phyloP scores from a whole-genome alignment of 495 filamentous ascomycete genomes.

The Aspergillus funiculosus region DNA sequence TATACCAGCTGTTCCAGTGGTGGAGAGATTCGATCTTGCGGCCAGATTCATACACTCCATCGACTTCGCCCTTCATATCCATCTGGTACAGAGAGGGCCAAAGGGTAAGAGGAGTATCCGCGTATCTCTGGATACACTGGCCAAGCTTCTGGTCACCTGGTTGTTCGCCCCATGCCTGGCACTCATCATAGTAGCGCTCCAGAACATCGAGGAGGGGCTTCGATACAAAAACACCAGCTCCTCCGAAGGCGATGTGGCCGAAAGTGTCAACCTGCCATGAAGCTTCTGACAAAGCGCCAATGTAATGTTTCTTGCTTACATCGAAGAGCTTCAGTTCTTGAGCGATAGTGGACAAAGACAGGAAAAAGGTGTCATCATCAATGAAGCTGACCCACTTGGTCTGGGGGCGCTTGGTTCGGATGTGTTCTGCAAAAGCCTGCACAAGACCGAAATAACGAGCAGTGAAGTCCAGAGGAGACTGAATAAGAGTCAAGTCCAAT shows the following conservation, averaged over 20 bases:
- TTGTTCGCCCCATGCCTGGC: constrained; percentile 46
- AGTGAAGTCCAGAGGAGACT: constrained; percentile 50
- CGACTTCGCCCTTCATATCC: constrained; percentile 54
- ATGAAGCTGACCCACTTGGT: constrained; percentile 60
- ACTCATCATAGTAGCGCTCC: constrained; percentile 47
- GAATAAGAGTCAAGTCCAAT: constrained; percentile 51
- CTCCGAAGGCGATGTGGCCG: constrained; percentile 63
- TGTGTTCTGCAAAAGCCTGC: constrained; percentile 47
- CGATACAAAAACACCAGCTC: constrained; percentile 63
- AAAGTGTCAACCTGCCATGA: constrained; percentile 52
- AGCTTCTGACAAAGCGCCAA: constrained; percentile 61
- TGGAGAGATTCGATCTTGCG: constrained; percentile 54
- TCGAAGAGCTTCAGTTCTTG: constrained; percentile 52
- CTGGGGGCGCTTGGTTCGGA: constrained; percentile 43
- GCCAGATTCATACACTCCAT: constrained; percentile 60
- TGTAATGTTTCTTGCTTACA: constrained; percentile 47
- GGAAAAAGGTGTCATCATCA: constrained; percentile 72
- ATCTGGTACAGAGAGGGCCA: constrained; percentile 58
- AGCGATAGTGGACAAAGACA: constrained; percentile 50
- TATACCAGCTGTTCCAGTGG: constrained; percentile 57
- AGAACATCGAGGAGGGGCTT: constrained; percentile 52
- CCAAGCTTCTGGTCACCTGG: constrained; percentile 57
- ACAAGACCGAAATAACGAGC: constrained; percentile 62
- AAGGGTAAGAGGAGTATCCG: constrained; percentile 50
- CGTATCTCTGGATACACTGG: constrained; percentile 56